These are phyloP conservation scores for Salvia miltiorrhiza DNA, from an alignment of 257 asterid genomes.

Conservation along the genomic window DNA sequence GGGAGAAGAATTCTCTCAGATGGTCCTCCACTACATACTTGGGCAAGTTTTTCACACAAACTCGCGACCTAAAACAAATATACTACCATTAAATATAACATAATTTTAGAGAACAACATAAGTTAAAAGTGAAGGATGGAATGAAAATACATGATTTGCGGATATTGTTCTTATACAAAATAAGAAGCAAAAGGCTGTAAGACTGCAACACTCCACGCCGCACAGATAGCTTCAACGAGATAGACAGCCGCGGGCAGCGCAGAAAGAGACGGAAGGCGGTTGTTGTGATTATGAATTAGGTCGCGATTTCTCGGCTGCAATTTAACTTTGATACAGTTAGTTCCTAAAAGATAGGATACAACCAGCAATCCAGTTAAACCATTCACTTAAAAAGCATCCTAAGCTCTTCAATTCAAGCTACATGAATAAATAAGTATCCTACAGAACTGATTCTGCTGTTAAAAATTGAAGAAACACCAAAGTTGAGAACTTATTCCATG, in stretches of 20 bases:
- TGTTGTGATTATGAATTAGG: background rate
- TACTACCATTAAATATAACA: background rate
- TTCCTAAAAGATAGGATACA: too few species aligned
- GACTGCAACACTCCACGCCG: background rate
- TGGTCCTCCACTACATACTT: conserved; percentile 70
- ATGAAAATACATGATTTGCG: conserved; percentile 18
- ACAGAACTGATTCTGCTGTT: too few species aligned
- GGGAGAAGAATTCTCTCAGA: conserved; percentile 80
- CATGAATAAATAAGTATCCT: too few species aligned
- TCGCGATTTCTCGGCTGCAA: background rate
- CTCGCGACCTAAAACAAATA: conserved; percentile 50
- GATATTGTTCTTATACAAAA: background rate
- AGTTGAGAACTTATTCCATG: too few species aligned
- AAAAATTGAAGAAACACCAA: too few species aligned
- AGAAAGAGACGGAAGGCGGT: background rate
- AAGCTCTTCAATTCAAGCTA: too few species aligned
- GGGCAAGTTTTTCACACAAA: conserved; percentile 86
- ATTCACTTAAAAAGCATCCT: too few species aligned
- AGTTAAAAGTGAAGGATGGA: background rate
- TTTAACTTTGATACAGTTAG: too few species aligned
- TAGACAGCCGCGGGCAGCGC: background rate
- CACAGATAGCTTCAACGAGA: background rate
- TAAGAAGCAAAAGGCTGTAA: background rate
- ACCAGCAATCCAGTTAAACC: too few species aligned
- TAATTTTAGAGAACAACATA: background rate